Conservation (phyloP, 2,329 filamentous ascomycete species). For the Periconia macrospinosa region DNA sequence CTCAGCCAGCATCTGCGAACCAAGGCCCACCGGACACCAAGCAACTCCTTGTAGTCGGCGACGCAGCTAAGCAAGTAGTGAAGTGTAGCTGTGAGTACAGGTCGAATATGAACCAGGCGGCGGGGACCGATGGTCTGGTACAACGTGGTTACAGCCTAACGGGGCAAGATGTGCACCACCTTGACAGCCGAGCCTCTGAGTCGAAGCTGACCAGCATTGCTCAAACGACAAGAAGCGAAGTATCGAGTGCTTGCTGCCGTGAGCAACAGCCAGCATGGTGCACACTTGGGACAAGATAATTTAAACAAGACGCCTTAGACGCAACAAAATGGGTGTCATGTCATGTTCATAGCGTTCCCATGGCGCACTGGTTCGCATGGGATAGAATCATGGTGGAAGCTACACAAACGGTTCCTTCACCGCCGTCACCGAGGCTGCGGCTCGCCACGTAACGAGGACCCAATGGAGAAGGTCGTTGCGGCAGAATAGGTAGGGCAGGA, state of each 20-base stretch:
- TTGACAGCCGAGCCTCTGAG: not conserved
- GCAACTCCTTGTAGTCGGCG: not conserved
- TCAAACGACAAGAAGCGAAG: not conserved
- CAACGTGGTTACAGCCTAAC: not conserved
- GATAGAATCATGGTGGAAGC: too few relatives aligned
- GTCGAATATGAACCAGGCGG: not conserved
- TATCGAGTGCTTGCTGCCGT: too few relatives aligned
- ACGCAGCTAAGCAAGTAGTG: too few relatives aligned
- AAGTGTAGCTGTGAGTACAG: not conserved
- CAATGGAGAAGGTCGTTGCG: not conserved
- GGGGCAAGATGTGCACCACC: not conserved
- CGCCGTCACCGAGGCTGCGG: not conserved
- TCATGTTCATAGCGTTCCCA: too few relatives aligned
- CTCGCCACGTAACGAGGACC: not conserved
- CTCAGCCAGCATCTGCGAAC: not conserved
- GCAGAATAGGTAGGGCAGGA: not conserved
- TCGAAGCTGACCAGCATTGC: not conserved
- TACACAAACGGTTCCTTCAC: not conserved
- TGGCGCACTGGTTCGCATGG: too few relatives aligned
- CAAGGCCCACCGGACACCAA: not conserved
- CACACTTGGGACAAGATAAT: too few relatives aligned
- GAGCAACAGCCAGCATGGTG: not conserved
- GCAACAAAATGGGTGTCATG: too few relatives aligned
- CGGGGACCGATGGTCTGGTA: not conserved
- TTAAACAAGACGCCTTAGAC: too few relatives aligned